Conservation (phyloP, 129 eudicot species). For the Gnaphalium uliginosum region DNA sequence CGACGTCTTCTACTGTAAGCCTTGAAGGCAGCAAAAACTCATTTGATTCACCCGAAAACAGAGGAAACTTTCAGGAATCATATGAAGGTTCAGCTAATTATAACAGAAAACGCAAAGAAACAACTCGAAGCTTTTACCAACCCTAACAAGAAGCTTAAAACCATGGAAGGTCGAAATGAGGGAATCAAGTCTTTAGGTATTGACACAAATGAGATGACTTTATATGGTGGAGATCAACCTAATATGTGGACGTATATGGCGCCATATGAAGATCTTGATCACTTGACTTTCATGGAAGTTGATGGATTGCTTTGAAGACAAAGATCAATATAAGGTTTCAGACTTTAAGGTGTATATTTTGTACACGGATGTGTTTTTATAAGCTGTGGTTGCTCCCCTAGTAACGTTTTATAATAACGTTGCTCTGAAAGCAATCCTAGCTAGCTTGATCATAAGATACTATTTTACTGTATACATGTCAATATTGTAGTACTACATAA, state of each 20-base stretch:
- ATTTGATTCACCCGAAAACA: slow-evolving; percentile 19
- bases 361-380: slow-evolving; percentile 8
- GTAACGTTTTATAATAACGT: slow-evolving; percentile 10
- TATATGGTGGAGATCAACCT: slow-evolving; percentile 9
- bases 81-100: background rate
- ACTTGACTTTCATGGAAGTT: slow-evolving; percentile 29
- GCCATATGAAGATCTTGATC: slow-evolving; percentile 33
- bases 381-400: slow-evolving; percentile 29
- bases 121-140: slow-evolving; percentile 15
- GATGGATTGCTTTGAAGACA: slow-evolving; percentile 17
- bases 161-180: slow-evolving; percentile 23
- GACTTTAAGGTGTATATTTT: too few species aligned
- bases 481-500: background rate
- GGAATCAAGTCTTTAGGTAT: slow-evolving; percentile 4
- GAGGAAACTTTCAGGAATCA: background rate
- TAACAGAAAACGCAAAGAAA: slow-evolving; percentile 27
- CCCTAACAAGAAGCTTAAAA: slow-evolving; percentile 27
- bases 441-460: slow-evolving; percentile 17
- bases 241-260: slow-evolving; percentile 31
- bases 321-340: background rate
- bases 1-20: slow-evolving; percentile 31
- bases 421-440: slow-evolving; percentile 39
- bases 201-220: slow-evolving; percentile 21
- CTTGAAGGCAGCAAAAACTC: slow-evolving; percentile 31
- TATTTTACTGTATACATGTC: slow-evolving; percentile 5